Evolutionary conservation across 495 filamentous ascomycete genomes (phyloP).

Genomic region (Penicillium tannophilum): DNA sequence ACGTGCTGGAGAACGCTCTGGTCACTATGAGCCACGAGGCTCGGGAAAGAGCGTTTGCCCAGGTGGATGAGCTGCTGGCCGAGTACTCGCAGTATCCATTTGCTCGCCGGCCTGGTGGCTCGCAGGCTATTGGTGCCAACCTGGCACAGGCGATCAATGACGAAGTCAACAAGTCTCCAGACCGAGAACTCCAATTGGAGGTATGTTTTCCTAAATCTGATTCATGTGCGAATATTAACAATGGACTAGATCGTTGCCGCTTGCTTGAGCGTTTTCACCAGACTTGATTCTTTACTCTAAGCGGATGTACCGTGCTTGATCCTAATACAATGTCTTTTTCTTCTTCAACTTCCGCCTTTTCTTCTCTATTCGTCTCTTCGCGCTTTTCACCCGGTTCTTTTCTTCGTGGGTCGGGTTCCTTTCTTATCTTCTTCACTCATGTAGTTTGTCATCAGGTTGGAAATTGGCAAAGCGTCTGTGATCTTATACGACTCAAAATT

Average conservation of each 20-base stretch:
- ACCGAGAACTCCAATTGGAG: constrained; percentile 94
- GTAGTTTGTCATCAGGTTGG: constrained; percentile 42
- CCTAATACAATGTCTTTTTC: constrained; percentile 30
- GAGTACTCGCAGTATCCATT: constrained; percentile 99
- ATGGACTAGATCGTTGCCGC: constrained; percentile 76
- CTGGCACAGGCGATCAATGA: constrained; percentile 85
- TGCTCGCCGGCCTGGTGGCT: constrained; percentile 71
- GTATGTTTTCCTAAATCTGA: constrained; percentile 46
- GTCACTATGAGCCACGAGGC: constrained; percentile 91
- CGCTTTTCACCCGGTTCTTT: constrained; percentile 20
- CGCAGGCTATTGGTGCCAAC: constrained; percentile 87
- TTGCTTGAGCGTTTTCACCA: constrained; percentile 93
- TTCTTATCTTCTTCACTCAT: constrained; percentile 28
- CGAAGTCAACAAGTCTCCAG: constrained; percentile 69
- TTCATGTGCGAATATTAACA: constrained; percentile 23
- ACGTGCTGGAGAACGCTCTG: constrained; percentile 97
- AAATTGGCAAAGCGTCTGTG: constrained; percentile 33
- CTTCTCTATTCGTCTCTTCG: constrained; percentile 15
- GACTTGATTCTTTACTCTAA: constrained; percentile 91
- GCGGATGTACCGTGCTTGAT: constrained; percentile 22
- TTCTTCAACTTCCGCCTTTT: constrained; percentile 14
- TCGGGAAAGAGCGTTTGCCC: constrained; percentile 89
- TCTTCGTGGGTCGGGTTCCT: constrained; percentile 5
- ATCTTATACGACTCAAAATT: constrained; percentile 33
- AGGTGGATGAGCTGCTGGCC: constrained; percentile 92